Evolutionary conservation across 805 yeast species (phyloP).

Genomic region (Isabelozyma pseudorhagii): DNA sequence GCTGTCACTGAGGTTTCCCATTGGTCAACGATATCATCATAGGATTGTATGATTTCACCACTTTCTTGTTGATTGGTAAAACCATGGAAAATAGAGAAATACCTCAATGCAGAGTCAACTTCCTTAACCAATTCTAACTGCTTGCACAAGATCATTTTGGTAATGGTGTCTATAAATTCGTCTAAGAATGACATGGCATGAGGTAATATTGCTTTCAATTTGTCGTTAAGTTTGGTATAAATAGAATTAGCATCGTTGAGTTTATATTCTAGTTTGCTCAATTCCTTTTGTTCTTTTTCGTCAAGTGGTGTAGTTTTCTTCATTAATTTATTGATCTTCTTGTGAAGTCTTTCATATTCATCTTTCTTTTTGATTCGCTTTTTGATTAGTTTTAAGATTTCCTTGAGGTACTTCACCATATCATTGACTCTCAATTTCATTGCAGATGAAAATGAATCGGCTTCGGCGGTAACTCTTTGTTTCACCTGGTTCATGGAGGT

Average conservation of each 20-base stretch:
- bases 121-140: constrained; percentile 32
- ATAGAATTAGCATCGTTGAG: constrained; percentile 25
- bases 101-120: constrained; percentile 16
- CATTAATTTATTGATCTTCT: constrained; percentile 35
- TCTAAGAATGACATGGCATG: constrained; percentile 43
- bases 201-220: constrained; percentile 42
- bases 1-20: constrained; percentile 40
- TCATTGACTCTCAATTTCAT: constrained; percentile 33
- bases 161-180: constrained; percentile 45
- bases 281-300: constrained; percentile 36
- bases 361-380: constrained; percentile 44
- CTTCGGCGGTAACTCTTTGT: constrained; percentile 12
- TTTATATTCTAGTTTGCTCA: constrained; percentile 27
- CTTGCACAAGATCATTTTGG: constrained; percentile 35
- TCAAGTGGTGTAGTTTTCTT: constrained; percentile 26
- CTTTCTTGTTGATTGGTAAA: constrained; percentile 12
- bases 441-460: constrained; percentile 22
- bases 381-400: constrained; percentile 36
- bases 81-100: constrained; percentile 22
- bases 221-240: constrained; percentile 36
- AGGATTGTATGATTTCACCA: constrained; percentile 11
- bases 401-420: constrained; percentile 36
- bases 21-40: constrained; percentile 30
- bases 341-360: constrained; percentile 36
- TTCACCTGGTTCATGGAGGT: constrained; percentile 17